Evolutionary conservation across 164 flowering plant genomes (phyloP), one percentile per base, ranked within the genome.

Genomic region (Umbellularia californica): DNA sequence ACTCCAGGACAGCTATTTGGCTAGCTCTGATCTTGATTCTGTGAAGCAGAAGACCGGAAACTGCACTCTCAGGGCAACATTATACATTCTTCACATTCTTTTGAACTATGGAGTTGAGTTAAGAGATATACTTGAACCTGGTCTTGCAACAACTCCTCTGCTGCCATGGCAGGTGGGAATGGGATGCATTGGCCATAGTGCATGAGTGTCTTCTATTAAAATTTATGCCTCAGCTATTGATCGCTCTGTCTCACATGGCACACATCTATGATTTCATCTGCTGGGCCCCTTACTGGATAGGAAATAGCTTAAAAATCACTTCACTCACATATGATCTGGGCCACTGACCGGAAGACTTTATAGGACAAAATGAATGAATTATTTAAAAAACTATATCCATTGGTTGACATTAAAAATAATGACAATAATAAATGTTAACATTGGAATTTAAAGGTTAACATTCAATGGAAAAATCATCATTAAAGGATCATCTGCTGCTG

Each of bases 121-220:
- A 68, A 82, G 85, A 78, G 97, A 93, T 77, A 85, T 83, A 12
- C 88, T 95, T 84, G 95, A 88, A 83, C 77, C 89, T 76, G 88
- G 88, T 79, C 93, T 95, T 76, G 87, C 86, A n/a, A 77, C 80
- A 52, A 90, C 90, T 77, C 94, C 99, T 74, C 79, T 92, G 81
- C 86, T 86, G 77, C 93, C 99, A 35, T 95, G 99, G 99, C 99
- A 95, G 99, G 99, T 93, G 22, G 30, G 70, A 72, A 67, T 67
- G 72, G 60, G 80, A 19, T 71, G 58, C 72, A 51, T n/a, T 73
- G 73, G 65, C 79, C 14, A 0, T 10, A 9, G 7, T 58, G 19
- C 25, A 9, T 47, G 22, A 41, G 20, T 41, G 5, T 55, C 1
- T 20, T 17, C 60, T 15, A 14, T 55, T 55, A 55, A 11, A 13